phyloP scores from a whole-genome alignment of 23 red algal genomes.

The Cyanidium caldarium region DNA sequence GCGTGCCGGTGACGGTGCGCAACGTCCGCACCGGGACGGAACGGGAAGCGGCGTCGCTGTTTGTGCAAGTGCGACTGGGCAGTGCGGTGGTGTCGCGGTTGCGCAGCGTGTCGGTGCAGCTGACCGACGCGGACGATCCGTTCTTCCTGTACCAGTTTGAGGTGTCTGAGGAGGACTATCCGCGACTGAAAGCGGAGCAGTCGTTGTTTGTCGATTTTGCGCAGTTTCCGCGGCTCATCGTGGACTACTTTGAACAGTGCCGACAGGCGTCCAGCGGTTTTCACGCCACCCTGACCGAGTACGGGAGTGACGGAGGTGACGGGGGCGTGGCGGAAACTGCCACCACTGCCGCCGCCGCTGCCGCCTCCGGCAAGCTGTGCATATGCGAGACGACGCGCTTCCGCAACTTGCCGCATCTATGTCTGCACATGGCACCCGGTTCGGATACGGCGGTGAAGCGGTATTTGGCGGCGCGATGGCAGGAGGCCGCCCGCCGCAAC shows the following conservation, averaged over 20 bases:
- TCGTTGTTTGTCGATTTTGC: slow-evolving; percentile 3
- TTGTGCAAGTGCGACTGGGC: neutral
- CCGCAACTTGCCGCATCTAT: neutral
- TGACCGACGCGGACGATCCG: neutral
- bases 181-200: neutral
- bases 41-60: neutral
- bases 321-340: neutral
- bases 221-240: neutral
- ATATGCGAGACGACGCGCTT: neutral
- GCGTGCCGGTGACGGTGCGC: neutral
- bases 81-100: neutral
- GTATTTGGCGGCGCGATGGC: neutral
- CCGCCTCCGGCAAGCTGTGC: no score
- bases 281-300: neutral
- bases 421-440: neutral
- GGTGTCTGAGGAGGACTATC: neutral
- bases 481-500: neutral
- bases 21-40: neutral
- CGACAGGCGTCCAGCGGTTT: neutral
- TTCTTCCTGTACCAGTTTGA: neutral
- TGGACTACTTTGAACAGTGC: slow-evolving; percentile 1
- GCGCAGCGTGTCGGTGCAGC: neutral
- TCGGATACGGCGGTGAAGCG: neutral
- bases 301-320: no score
- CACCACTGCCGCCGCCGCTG: no score